Conservation (phyloP, 306 rosid species). For the Prunus mume region DNA sequence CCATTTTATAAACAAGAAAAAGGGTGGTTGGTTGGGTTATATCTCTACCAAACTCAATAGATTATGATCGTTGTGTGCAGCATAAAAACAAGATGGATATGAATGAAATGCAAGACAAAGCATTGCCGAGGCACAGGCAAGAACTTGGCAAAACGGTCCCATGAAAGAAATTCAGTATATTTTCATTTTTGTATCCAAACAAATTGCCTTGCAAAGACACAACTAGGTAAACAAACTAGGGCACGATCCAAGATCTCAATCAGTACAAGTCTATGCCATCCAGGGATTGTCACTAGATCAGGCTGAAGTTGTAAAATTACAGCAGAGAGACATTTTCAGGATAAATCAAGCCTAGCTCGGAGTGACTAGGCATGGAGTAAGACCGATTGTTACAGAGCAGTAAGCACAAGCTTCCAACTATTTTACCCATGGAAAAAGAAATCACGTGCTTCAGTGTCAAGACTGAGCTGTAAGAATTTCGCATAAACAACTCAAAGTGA, state of each 20-base stretch:
- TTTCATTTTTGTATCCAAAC: neutral
- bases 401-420: slow-evolving; percentile 7
- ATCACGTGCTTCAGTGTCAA: neutral
- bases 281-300: neutral
- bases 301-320: slow-evolving; percentile 4
- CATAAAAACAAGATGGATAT: neutral
- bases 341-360: slow-evolving; percentile 3
- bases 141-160: neutral
- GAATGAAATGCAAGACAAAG: neutral
- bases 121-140: neutral
- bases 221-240: neutral
- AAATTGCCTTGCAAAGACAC: neutral
- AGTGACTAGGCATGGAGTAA: slow-evolving; percentile 1
- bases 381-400: neutral
- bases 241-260: neutral
- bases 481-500: slow-evolving; percentile 5
- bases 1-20: too few relatives aligned
- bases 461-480: slow-evolving; percentile 1
- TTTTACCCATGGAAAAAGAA: neutral
- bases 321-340: neutral
- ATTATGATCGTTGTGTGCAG: neutral
- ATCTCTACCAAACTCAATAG: too few relatives aligned
- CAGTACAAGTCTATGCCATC: neutral
- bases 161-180: neutral
- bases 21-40: too few relatives aligned